These are phyloP conservation scores for Chaetomiaceae sp. DNA, from an alignment of 2,329 filamentous ascomycete genomes.

Conservation along the genomic window DNA sequence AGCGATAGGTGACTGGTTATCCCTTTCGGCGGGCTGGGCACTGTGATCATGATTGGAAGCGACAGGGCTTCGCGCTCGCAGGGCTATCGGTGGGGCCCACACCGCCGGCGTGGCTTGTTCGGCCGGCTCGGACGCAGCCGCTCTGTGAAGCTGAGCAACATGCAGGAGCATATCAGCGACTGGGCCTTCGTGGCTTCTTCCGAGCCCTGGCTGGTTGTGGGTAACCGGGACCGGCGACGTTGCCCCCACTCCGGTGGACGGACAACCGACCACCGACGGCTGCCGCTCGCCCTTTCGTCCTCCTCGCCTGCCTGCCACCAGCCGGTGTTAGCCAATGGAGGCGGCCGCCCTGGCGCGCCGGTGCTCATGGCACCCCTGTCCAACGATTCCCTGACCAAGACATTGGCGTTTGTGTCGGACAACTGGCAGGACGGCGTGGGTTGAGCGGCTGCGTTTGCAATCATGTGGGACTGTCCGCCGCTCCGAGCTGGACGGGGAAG, in stretches of 20 bases:
- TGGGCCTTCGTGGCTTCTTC: neutral
- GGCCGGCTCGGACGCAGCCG: slow-evolving; percentile 2
- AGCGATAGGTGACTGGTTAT: slow-evolving; percentile 19
- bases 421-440: slow-evolving; percentile 1
- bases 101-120: neutral
- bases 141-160: neutral
- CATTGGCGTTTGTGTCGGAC: slow-evolving; percentile 1
- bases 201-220: slow-evolving; percentile 6
- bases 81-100: neutral
- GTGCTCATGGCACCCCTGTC: slow-evolving; percentile 11
- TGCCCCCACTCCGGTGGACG: slow-evolving; percentile 9
- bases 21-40: slow-evolving; percentile 7
- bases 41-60: slow-evolving; percentile 5
- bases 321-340: slow-evolving; percentile 15
- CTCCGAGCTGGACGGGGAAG: neutral
- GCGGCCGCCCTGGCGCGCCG: slow-evolving; percentile 6
- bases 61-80: neutral
- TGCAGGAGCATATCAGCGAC: neutral
- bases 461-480: neutral
- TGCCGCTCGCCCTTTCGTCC: slow-evolving; percentile 5
- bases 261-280: neutral
- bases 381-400: slow-evolving; percentile 11
- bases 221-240: neutral
- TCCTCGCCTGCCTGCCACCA: slow-evolving; percentile 7
- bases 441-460: slow-evolving; percentile 2